A percentile compares a stretch with the other conserved stretches of the same genome.
Conservation (phyloP, 805 yeast genomes). For the Pichia thaimueangensis region DNA sequence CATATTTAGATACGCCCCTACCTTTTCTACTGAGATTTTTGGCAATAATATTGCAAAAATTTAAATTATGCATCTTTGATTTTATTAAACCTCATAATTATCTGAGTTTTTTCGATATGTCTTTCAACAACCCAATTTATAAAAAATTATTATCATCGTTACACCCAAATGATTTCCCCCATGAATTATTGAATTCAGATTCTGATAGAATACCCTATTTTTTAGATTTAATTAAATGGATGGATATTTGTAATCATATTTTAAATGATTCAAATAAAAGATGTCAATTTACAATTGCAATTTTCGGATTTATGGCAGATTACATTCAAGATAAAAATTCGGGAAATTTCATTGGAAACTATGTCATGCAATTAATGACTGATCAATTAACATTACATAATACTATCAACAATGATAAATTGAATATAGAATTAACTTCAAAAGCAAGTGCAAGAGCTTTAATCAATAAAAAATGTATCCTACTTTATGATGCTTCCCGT, state of each 20-base stretch:
- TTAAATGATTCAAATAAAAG: slow-evolving; percentile 42
- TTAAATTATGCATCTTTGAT: slow-evolving; percentile 48
- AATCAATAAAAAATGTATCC: slow-evolving; percentile 38
- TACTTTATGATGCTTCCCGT: slow-evolving; percentile 23
- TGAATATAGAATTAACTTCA: slow-evolving; percentile 30
- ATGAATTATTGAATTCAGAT: slow-evolving; percentile 9
- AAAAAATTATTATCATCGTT: slow-evolving; percentile 29
- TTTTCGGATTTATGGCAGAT: slow-evolving; percentile 43
- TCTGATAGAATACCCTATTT: slow-evolving; percentile 22
- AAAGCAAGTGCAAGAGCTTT: slow-evolving; percentile 44
- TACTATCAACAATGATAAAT: slow-evolving; percentile 18
- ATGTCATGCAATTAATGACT: slow-evolving; percentile 22
- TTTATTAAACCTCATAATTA: slow-evolving; percentile 45
- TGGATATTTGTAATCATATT: slow-evolving; percentile 34
- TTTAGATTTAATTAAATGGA: slow-evolving; percentile 52
- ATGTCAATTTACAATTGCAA: slow-evolving; percentile 47
- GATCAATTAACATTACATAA: slow-evolving; percentile 16
- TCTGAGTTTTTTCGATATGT: slow-evolving; percentile 52
- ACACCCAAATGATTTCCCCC: slow-evolving; percentile 6
- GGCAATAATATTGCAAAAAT: slow-evolving; percentile 35
- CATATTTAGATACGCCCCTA: slow-evolving; percentile 42
- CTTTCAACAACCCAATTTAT: slow-evolving; percentile 49
- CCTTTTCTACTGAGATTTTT: slow-evolving; percentile 53
- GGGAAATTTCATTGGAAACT: slow-evolving; percentile 21
- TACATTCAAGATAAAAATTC: slow-evolving; percentile 18